Evolutionary conservation across 2,329 filamentous ascomycete species (phyloP).

Genomic region (Ceratocystis variospora): DNA sequence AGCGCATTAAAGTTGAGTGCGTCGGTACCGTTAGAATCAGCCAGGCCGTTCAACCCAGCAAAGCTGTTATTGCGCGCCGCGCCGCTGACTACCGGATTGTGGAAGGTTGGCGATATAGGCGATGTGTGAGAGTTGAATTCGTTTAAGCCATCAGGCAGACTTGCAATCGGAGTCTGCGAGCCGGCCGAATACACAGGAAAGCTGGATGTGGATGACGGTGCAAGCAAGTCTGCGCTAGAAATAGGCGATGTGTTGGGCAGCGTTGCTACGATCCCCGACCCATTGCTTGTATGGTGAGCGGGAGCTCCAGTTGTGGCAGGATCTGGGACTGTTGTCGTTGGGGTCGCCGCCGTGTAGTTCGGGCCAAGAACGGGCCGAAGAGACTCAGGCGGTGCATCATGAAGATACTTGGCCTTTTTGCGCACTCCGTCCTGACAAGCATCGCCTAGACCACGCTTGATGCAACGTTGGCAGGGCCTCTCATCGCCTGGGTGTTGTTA

Average conservation of each 20-base stretch:
- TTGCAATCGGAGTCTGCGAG: slow-evolving; percentile 32
- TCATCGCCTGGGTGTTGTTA: slow-evolving; percentile 58
- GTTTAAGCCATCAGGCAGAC: slow-evolving; percentile 34
- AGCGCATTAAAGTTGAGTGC: slow-evolving; percentile 44
- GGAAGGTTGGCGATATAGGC: slow-evolving; percentile 61
- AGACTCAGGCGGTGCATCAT: slow-evolving; percentile 84
- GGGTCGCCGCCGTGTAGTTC: slow-evolving; percentile 47
- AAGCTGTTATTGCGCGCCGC: slow-evolving; percentile 33
- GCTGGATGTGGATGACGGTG: slow-evolving; percentile 32
- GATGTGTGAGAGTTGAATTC: slow-evolving; percentile 54
- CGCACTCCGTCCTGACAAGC: slow-evolving; percentile 90
- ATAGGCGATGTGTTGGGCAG: slow-evolving; percentile 33
- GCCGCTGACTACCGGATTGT: slow-evolving; percentile 25
- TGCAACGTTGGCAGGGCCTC: slow-evolving; percentile 81
- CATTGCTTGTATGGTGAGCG: neutral
- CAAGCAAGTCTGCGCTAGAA: slow-evolving; percentile 34
- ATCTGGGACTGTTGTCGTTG: slow-evolving; percentile 19
- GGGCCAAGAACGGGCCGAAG: slow-evolving; percentile 72
- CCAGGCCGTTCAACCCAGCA: slow-evolving; percentile 34
- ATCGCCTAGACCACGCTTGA: slow-evolving; percentile 83
- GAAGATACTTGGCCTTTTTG: slow-evolving; percentile 98
- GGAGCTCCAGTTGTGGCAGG: neutral
- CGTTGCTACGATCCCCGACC: slow-evolving; percentile 26
- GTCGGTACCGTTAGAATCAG: slow-evolving; percentile 37
- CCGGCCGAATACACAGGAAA: slow-evolving; percentile 39